Conservation (phyloP, 306 rosid genomes). For the Oxytropis ochrocephala region DNA sequence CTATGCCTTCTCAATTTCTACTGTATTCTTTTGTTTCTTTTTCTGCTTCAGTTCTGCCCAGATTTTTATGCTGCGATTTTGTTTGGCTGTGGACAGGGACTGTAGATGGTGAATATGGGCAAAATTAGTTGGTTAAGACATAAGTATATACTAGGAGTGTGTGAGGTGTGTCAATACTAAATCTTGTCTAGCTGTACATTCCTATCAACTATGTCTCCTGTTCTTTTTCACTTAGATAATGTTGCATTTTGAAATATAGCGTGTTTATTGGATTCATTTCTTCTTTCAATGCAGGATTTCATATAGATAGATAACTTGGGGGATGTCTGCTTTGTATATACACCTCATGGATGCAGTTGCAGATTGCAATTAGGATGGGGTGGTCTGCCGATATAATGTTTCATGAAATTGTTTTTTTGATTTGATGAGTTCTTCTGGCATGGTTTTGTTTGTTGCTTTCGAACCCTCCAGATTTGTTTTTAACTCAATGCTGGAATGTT, state of each 20-base stretch:
- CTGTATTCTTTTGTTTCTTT: background rate
- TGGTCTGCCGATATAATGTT: conserved; percentile 28
- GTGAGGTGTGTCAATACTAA: conserved; percentile 22
- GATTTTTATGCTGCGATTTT: conserved; percentile 4
- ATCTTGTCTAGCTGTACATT: conserved; percentile 1
- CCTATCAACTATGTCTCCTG: background rate
- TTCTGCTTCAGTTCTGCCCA: background rate
- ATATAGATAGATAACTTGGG: conserved; percentile 18
- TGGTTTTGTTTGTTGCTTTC: conserved; percentile 15
- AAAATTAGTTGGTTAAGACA: conserved; percentile 9
- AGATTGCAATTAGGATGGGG: conserved; percentile 12
- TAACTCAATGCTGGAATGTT: background rate
- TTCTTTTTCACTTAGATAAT: background rate
- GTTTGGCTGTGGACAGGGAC: conserved; percentile 26
- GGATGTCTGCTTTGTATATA: conserved; percentile 11
- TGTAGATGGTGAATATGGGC: background rate
- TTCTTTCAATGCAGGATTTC: conserved; percentile 29
- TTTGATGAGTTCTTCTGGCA: background rate
- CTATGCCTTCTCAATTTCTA: background rate
- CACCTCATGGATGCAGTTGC: conserved; percentile 19
- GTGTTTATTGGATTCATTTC: conserved; percentile 14
- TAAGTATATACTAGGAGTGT: conserved; percentile 27
- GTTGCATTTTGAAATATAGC: background rate
- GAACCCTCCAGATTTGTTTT: conserved; percentile 12
- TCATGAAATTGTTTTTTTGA: conserved; percentile 12